Conservation (phyloP, 2,329 filamentous ascomycete species). For the Fusarium sp. region DNA sequence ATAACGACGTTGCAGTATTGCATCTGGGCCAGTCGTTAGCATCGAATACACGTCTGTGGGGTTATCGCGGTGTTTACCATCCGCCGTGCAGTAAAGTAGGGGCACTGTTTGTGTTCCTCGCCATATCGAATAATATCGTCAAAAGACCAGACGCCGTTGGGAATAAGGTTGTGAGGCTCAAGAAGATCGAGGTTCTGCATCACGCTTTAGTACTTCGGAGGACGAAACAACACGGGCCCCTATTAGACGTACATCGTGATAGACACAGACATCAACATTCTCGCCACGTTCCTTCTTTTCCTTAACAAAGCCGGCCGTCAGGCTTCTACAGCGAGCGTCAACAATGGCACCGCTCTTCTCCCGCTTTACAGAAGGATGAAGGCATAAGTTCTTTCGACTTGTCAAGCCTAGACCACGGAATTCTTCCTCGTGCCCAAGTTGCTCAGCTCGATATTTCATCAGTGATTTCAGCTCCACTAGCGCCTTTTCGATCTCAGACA, state of each 20-base stretch:
- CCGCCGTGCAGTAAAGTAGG: conserved; percentile 92
- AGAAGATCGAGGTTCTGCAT: conserved; percentile 86
- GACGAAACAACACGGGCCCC: not conserved
- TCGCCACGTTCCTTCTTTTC: conserved; percentile 97
- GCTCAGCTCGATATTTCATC: conserved; percentile 92
- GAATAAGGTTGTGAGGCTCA: conserved; percentile 93
- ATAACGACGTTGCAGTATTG: conserved; percentile 99
- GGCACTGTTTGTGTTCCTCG: conserved; percentile 95
- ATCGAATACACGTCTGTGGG: not conserved
- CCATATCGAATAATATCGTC: conserved; percentile 90
- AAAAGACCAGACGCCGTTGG: conserved; percentile 94
- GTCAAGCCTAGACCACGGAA: conserved; percentile 92
- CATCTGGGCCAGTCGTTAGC: conserved; percentile 68
- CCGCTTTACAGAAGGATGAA: conserved; percentile 93
- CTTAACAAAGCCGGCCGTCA: conserved; percentile 96
- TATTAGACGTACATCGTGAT: conserved; percentile 77
- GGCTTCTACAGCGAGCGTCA: conserved; percentile 92
- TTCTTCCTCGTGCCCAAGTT: conserved; percentile 91
- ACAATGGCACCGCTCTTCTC: conserved; percentile 96
- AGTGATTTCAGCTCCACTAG: conserved; percentile 87
- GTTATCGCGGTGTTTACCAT: conserved; percentile 69
- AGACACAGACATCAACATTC: conserved; percentile 91
- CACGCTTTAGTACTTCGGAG: conserved; percentile 20
- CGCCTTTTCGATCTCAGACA: conserved; percentile 99
- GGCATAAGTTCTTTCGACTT: conserved; percentile 95